A percentile compares a stretch with the other conserved stretches of the same genome.
Conservation (phyloP, 2,329 filamentous ascomycete genomes). For the Thielaviopsis populi region DNA sequence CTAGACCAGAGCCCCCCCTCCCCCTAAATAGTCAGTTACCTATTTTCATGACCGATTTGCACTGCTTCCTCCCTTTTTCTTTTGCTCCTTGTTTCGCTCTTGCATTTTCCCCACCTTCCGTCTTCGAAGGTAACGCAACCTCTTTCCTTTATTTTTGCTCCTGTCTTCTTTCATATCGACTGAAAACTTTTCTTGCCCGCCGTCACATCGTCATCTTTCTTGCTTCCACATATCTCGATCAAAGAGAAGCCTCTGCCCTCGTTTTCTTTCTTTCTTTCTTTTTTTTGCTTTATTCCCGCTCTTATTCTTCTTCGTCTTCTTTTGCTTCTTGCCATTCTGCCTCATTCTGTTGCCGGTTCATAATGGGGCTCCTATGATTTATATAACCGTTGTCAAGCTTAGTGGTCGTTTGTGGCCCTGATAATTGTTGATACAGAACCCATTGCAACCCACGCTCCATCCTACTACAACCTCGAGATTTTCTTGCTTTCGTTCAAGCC, state of each 20-base stretch:
- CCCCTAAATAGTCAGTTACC: not conserved
- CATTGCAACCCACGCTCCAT: not conserved
- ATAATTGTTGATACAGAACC: not conserved
- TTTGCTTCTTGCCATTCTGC: not conserved
- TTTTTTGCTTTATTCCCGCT: not conserved
- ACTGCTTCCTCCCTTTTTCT: not conserved
- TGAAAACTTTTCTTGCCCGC: not conserved
- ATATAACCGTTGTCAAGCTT: not conserved
- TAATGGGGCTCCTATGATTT: constrained; percentile 5
- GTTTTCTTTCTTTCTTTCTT: not conserved
- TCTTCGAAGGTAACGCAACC: not conserved
- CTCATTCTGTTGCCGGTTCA: not conserved
- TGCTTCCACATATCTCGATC: not conserved
- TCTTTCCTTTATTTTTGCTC: not conserved
- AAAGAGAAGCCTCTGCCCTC: no score
- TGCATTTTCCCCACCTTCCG: not conserved
- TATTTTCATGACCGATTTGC: not conserved
- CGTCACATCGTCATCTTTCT: not conserved
- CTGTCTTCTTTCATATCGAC: not conserved
- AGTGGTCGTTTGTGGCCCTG: constrained; percentile 8
- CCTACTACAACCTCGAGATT: not conserved
- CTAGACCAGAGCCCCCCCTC: not conserved
- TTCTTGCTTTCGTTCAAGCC: not conserved
- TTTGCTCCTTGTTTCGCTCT: not conserved
- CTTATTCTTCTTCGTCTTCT: not conserved